These are phyloP conservation scores for Fremontodendron californicum DNA, from an alignment of 345 rosid species.

Conservation along the genomic window DNA sequence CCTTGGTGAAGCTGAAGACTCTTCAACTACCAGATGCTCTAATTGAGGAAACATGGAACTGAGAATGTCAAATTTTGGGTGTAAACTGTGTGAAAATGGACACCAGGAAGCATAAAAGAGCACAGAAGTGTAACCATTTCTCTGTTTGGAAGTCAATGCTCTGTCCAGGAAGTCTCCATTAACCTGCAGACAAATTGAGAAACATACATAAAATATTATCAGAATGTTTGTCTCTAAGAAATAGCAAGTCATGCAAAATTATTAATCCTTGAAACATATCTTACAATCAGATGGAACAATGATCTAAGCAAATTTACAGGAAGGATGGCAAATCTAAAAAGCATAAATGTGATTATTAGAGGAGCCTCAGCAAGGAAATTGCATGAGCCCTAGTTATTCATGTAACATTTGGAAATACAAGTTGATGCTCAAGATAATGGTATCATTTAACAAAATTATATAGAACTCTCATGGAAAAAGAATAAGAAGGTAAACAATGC, in stretches of 20 bases:
- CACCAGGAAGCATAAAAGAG: slow-evolving; percentile 90
- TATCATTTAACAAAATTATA: neutral
- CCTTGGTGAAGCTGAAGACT: slow-evolving; percentile 74
- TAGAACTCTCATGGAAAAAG: neutral
- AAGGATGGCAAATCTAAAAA: neutral
- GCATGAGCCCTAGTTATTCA: neutral
- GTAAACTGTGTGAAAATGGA: slow-evolving; percentile 53
- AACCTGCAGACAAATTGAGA: slow-evolving; percentile 36
- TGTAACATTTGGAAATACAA: neutral
- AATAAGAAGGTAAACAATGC: neutral
- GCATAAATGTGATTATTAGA: neutral
- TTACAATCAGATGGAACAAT: neutral
- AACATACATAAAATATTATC: neutral
- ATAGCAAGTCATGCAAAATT: neutral
- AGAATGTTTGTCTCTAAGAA: slow-evolving; percentile 12
- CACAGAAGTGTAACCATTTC: slow-evolving; percentile 39
- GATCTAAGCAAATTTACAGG: neutral
- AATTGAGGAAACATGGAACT: slow-evolving; percentile 79
- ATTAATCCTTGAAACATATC: neutral
- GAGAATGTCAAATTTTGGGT: slow-evolving; percentile 52
- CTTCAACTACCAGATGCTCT: slow-evolving; percentile 61
- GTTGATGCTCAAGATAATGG: neutral
- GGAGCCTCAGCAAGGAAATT: neutral
- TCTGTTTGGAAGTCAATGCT: slow-evolving; percentile 40
- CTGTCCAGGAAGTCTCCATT: slow-evolving; percentile 65